Evolutionary conservation across 176 grass and related monocot genomes (phyloP).

Genomic region (sorghum (Sorghum bicolor)): Sorghum_bicolor_NCBIv3 NC_012879.2:57404501-57405000

Average conservation of each 20-base stretch:
- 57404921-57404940: background rate
- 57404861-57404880: background rate
- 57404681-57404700: constrained; percentile 3
- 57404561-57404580: background rate
- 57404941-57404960: constrained; percentile 13
- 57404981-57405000: background rate
- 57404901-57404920: constrained; percentile 4
- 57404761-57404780: constrained; percentile 12
- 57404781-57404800: constrained; percentile 25
- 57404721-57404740: constrained; percentile 12
- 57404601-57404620: background rate
- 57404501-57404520: background rate
- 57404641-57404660: background rate
- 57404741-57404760: constrained; percentile 16
- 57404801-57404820: constrained; percentile 4
- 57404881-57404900: background rate
- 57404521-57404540: background rate
- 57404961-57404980: background rate
- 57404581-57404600: background rate
- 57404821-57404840: constrained; percentile 12
- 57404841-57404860: constrained; percentile 4
- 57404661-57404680: constrained; percentile 7
- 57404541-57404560: background rate
- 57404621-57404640: background rate
- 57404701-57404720: constrained; percentile 10